phyloP scores from a whole-genome alignment of 495 filamentous ascomycete species.

The Tuber indicum region DNA sequence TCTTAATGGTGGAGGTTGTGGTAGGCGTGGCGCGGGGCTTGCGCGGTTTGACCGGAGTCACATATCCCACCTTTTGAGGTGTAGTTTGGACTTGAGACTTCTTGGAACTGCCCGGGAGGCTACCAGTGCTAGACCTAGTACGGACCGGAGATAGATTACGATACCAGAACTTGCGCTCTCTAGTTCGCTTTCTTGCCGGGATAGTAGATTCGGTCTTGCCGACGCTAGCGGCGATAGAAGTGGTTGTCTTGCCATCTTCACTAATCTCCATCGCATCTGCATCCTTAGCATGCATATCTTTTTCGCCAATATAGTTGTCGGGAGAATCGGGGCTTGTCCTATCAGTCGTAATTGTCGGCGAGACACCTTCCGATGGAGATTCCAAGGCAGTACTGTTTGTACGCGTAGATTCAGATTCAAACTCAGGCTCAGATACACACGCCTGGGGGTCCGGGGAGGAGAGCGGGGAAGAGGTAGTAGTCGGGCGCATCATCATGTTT shows the following conservation, averaged over 20 bases:
- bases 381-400: not conserved
- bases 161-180: not conserved
- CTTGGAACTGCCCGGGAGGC: not conserved
- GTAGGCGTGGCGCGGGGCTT: not conserved
- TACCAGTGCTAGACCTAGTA: not conserved
- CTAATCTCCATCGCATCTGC: too few relatives aligned
- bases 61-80: not conserved
- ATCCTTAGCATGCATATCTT: not conserved
- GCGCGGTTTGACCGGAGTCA: not conserved
- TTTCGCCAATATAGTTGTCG: not conserved
- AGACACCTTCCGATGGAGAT: not conserved
- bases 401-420: not conserved
- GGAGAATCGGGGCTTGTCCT: too few relatives aligned
- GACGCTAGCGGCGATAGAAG: not conserved
- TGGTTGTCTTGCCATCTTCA: not conserved
- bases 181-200: not conserved
- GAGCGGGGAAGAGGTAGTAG: not conserved
- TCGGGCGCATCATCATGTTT: not conserved
- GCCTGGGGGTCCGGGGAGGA: too few relatives aligned
- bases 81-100: not conserved
- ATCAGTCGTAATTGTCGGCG: not conserved
- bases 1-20: not conserved
- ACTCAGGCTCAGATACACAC: not conserved
- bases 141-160: not conserved
- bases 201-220: not conserved